A percentile compares a stretch with the other conserved stretches of the same genome.
phyloP scores from a whole-genome alignment of 2,329 filamentous ascomycete genomes.

The Neonectria magnoliae region DNA sequence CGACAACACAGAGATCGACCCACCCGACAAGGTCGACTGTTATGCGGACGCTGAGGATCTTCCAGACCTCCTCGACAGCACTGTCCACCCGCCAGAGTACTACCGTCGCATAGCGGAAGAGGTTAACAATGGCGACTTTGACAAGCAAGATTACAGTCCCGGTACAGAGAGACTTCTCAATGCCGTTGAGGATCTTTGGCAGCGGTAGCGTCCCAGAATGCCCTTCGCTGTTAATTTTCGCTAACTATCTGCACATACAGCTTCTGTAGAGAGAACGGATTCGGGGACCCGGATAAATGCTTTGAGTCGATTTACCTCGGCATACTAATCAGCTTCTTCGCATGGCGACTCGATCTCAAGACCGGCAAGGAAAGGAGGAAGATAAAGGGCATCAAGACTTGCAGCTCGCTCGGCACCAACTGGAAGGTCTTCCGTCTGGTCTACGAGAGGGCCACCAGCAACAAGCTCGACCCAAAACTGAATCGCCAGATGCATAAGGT shows the following conservation, averaged over 20 bases:
- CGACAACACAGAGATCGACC: neutral
- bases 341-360: neutral
- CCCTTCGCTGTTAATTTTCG: neutral
- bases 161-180: neutral
- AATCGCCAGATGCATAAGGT: conserved; percentile 31
- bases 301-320: neutral
- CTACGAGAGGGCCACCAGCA: neutral
- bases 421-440: neutral
- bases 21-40: neutral
- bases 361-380: neutral
- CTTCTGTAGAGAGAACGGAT: neutral
- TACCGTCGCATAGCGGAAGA: neutral
- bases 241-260: neutral
- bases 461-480: conserved; percentile 7
- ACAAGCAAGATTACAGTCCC: neutral
- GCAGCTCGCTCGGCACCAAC: neutral
- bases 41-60: neutral
- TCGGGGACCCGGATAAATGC: neutral
- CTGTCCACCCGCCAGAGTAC: neutral
- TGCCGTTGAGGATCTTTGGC: neutral
- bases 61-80: neutral
- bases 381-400: neutral
- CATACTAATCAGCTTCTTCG: neutral
- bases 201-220: neutral
- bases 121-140: neutral